Conservation (phyloP, 257 asterid species). For the Solanum chmielewskii region DNA sequence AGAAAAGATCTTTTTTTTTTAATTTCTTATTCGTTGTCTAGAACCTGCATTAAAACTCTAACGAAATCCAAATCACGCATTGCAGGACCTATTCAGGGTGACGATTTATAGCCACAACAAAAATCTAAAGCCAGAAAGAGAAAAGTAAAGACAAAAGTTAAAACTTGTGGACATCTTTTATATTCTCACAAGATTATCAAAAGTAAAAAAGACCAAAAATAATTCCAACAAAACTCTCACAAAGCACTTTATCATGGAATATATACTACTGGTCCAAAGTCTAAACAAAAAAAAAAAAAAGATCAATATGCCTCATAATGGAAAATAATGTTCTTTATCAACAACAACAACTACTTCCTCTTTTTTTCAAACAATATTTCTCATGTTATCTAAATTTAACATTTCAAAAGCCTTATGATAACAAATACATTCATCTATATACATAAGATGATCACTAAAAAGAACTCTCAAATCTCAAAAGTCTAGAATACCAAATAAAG, state of each 20-base stretch:
- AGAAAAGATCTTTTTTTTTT: no score
- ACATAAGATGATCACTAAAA: neutral
- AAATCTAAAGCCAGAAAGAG: neutral
- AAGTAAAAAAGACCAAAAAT: neutral
- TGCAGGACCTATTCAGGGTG: neutral
- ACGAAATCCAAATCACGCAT: rapidly evolving
- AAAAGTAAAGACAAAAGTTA: neutral
- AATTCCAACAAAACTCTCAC: neutral
- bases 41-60: rapidly evolving
- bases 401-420: neutral
- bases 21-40: rapidly evolving
- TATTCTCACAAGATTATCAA: neutral
- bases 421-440: neutral
- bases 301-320: neutral
- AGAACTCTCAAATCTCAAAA: neutral
- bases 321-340: neutral
- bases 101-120: neutral
- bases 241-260: neutral
- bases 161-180: neutral
- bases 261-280: neutral
- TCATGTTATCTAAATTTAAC: neutral
- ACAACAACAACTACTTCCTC: neutral
- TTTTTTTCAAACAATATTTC: neutral
- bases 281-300: neutral
- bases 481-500: neutral